phyloP scores from a whole-genome alignment of 345 rosid genomes.

The Crucihimalaya himalaica region DNA sequence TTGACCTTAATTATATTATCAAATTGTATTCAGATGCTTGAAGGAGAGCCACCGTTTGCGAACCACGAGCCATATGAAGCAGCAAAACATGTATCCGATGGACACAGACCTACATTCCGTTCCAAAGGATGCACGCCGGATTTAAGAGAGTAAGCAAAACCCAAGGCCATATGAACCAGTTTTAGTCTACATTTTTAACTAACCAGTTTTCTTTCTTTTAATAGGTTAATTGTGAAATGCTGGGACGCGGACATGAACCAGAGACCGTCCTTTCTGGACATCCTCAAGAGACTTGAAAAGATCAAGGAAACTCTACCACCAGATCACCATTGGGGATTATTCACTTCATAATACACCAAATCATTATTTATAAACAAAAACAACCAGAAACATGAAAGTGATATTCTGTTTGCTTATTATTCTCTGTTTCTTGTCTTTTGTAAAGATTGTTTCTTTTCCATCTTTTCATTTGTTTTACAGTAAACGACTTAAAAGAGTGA shows the following conservation, averaged over 20 bases:
- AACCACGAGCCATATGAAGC: slow-evolving; percentile 93
- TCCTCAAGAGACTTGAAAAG: slow-evolving; percentile 90
- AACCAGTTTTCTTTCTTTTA: slow-evolving; percentile 8
- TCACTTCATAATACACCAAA: slow-evolving; percentile 50
- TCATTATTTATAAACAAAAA: slow-evolving; percentile 1
- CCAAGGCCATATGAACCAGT: not conserved
- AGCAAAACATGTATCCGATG: slow-evolving; percentile 89
- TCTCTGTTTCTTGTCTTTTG: slow-evolving; percentile 25
- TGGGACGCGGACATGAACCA: slow-evolving; percentile 88
- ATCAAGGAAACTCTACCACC: slow-evolving; percentile 65
- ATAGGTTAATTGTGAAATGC: slow-evolving; percentile 74
- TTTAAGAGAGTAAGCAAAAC: slow-evolving; percentile 73
- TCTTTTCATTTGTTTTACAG: slow-evolving; percentile 14
- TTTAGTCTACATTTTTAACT: not conserved
- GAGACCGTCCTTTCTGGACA: slow-evolving; percentile 91
- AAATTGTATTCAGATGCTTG: slow-evolving; percentile 72
- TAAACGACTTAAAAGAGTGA: slow-evolving; percentile 14
- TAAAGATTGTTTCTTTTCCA: slow-evolving; percentile 32
- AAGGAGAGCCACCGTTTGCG: slow-evolving; percentile 90
- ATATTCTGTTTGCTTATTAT: slow-evolving; percentile 26
- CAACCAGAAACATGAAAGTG: slow-evolving; percentile 13
- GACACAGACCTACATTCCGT: slow-evolving; percentile 80
- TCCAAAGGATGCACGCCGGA: slow-evolving; percentile 75
- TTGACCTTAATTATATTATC: slow-evolving; percentile 4
- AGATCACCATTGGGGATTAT: slow-evolving; percentile 86